phyloP scores from a whole-genome alignment of 108 stramenopile species.

The Tribonema minus region DNA sequence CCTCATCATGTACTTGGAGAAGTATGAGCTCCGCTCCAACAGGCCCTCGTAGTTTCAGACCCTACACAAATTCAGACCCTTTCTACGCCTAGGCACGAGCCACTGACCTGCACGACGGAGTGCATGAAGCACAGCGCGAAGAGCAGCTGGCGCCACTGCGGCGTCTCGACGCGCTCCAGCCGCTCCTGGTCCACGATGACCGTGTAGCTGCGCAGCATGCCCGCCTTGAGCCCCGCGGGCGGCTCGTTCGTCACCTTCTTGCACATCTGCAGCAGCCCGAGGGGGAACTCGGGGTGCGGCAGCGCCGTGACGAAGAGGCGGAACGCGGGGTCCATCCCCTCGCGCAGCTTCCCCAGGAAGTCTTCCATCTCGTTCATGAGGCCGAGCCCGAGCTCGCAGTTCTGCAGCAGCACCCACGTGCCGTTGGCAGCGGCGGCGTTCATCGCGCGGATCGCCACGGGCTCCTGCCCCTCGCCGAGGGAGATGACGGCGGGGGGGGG shows the following conservation, averaged over 20 bases:
- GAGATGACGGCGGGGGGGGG: constrained; percentile 75
- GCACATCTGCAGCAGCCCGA: constrained; percentile 84
- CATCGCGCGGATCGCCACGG: constrained; percentile 78
- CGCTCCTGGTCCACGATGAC: constrained; percentile 85
- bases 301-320: constrained; percentile 82
- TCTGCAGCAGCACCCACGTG: constrained; percentile 82
- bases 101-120: constrained; percentile 62
- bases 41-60: too few species aligned
- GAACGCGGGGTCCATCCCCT: constrained; percentile 73
- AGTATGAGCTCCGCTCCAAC: too few species aligned
- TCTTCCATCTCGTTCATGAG: constrained; percentile 82
- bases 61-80: too few species aligned
- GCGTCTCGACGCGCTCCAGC: constrained; percentile 76
- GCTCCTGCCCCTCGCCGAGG: constrained; percentile 85
- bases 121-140: constrained; percentile 82
- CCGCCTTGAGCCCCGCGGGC: constrained; percentile 78
- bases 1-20: too few species aligned
- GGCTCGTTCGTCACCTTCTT: constrained; percentile 88
- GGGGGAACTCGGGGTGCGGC: constrained; percentile 75
- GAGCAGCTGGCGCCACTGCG: constrained; percentile 79
- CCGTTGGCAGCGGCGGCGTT: constrained; percentile 77
- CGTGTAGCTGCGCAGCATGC: constrained; percentile 76
- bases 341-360: constrained; percentile 65
- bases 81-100: too few species aligned
- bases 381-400: constrained; percentile 77